phyloP scores from a whole-genome alignment of 1,139 yeast genomes.

The Diutina siamensis region DNA sequence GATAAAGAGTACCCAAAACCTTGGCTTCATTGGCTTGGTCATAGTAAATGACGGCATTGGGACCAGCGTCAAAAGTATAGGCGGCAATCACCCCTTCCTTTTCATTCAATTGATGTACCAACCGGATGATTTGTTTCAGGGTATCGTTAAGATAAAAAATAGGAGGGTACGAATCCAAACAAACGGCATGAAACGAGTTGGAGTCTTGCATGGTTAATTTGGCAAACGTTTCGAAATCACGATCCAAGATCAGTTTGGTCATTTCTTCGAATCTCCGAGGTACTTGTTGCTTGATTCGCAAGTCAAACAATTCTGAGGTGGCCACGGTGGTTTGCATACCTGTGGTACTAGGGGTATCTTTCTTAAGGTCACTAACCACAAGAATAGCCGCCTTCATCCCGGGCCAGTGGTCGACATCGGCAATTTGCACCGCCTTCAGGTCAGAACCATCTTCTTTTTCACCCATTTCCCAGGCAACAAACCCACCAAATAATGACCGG shows the following conservation, averaged over 20 bases:
- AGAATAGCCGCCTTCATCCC: slow-evolving; percentile 82
- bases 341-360: slow-evolving; percentile 87
- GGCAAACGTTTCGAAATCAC: slow-evolving; percentile 72
- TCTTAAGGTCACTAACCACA: slow-evolving; percentile 86
- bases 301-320: slow-evolving; percentile 75
- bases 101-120: slow-evolving; percentile 69
- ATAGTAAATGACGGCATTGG: slow-evolving; percentile 93
- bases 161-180: slow-evolving; percentile 92
- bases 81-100: slow-evolving; percentile 69
- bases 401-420: slow-evolving; percentile 83
- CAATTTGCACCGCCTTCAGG: slow-evolving; percentile 86
- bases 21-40: slow-evolving; percentile 57
- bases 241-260: slow-evolving; percentile 60
- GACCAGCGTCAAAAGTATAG: slow-evolving; percentile 98
- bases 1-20: slow-evolving; percentile 50
- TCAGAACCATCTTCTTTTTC: slow-evolving; percentile 58
- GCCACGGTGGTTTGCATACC: slow-evolving; percentile 95
- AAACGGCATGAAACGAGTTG: slow-evolving; percentile 93
- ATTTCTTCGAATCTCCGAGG: slow-evolving; percentile 75
- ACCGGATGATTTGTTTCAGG: slow-evolving; percentile 76
- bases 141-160: slow-evolving; percentile 92
- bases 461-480: slow-evolving; percentile 99
- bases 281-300: slow-evolving; percentile 70
- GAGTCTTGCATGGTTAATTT: slow-evolving; percentile 92
- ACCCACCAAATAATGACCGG: slow-evolving; percentile 93